Evolutionary conservation across 2,329 filamentous ascomycete species (phyloP).

Genomic region (Sarocladium kiliense): DNA sequence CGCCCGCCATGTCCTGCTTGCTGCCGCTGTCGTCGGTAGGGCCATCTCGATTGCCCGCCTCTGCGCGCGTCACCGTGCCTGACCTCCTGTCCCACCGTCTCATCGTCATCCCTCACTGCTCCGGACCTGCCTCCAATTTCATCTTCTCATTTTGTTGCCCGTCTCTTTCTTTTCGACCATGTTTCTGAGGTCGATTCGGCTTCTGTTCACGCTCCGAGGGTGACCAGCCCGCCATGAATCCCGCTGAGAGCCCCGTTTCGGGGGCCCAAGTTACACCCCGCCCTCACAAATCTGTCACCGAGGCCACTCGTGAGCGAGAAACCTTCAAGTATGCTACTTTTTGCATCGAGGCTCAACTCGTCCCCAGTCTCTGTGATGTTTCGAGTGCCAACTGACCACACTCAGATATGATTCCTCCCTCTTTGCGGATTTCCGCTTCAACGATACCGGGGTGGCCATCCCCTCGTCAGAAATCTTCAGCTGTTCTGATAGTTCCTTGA

Average conservation of each 20-base stretch:
- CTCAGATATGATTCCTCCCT: slow-evolving; percentile 6
- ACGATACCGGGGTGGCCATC: slow-evolving; percentile 17
- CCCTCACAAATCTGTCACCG: slow-evolving; percentile 5
- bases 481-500: slow-evolving; percentile 30
- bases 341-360: too few species aligned
- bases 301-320: slow-evolving; percentile 9
- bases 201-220: neutral
- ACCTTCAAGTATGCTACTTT: slow-evolving; percentile 7
- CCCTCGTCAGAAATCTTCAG: slow-evolving; percentile 18
- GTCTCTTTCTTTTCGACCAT: neutral
- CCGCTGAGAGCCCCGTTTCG: slow-evolving; percentile 2
- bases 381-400: neutral
- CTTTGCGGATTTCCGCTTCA: slow-evolving; percentile 14
- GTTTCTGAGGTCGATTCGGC: neutral
- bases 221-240: neutral
- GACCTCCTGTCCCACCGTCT: neutral
- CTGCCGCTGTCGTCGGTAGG: neutral
- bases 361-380: too few species aligned
- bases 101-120: neutral
- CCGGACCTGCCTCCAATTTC: too few species aligned
- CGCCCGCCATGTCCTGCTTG: neutral
- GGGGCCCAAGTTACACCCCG: neutral
- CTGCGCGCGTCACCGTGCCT: neutral
- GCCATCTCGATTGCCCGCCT: neutral
- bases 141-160: neutral